Conservation (phyloP, 2,329 filamentous ascomycete genomes). For the Stemphylium beticola region DNA sequence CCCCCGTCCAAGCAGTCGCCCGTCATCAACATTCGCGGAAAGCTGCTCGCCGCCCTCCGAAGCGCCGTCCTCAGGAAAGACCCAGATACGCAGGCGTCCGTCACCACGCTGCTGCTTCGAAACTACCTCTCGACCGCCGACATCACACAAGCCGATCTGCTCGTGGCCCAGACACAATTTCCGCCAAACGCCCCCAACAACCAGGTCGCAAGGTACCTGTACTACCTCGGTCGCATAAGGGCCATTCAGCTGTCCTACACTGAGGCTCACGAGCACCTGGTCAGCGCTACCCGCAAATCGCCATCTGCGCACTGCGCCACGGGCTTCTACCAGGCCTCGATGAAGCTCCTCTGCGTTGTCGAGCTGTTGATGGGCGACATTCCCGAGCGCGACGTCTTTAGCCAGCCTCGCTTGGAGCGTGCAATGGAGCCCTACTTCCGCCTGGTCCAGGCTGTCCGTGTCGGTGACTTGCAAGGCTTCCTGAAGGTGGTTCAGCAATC, state of each 20-base stretch:
- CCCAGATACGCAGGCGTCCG: constrained; percentile 93
- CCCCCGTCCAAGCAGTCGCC: constrained; percentile 89
- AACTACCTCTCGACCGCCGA: constrained; percentile 97
- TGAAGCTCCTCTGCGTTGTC: constrained; percentile 94
- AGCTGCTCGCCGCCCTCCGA: constrained; percentile 83
- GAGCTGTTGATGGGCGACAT: constrained; percentile 99
- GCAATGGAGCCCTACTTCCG: constrained; percentile 91
- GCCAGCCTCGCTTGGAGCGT: constrained; percentile 83
- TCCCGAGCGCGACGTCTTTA: constrained; percentile 92
- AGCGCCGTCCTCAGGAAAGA: constrained; percentile 98
- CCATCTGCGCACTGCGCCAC: constrained; percentile 87
- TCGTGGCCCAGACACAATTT: constrained; percentile 95
- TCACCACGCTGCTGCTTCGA: constrained; percentile 91
- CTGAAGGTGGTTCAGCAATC: constrained; percentile 83
- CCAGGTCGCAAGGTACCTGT: constrained; percentile 95
- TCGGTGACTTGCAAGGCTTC: constrained; percentile 95
- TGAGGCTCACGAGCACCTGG: constrained; percentile 92
- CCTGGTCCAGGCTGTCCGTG: constrained; percentile 91
- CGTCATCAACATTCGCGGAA: constrained; percentile 83
- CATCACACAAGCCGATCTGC: constrained; percentile 93
- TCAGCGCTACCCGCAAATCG: constrained; percentile 91
- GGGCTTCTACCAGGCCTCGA: constrained; percentile 94
- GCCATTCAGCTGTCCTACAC: constrained; percentile 97
- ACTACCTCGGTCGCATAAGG: constrained; percentile 95
- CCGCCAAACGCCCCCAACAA: constrained; percentile 95